Conservation (phyloP, 2,329 filamentous ascomycete genomes). For the Phialophora chinensis region DNA sequence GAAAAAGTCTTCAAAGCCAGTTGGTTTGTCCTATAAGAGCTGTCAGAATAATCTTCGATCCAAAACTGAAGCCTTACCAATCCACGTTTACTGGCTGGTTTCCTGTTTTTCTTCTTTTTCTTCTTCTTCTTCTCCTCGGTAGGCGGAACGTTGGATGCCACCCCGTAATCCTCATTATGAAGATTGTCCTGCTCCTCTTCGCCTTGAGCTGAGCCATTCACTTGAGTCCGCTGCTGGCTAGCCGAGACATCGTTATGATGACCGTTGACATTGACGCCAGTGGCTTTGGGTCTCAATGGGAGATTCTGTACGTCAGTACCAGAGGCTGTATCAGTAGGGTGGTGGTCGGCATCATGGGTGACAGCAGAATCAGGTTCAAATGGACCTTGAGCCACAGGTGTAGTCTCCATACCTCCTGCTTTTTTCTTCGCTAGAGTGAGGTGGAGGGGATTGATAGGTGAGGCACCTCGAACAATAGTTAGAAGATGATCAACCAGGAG, state of each 20-base stretch:
- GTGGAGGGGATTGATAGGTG: background rate
- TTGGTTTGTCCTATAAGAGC: slow-evolving; percentile 52
- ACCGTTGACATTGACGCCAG: background rate
- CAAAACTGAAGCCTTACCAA: slow-evolving; percentile 39
- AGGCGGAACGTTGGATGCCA: slow-evolving; percentile 27
- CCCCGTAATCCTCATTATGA: slow-evolving; percentile 25
- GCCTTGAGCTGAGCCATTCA: background rate
- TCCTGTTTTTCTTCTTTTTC: slow-evolving; percentile 45
- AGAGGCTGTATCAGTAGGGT: background rate
- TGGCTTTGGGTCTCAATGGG: slow-evolving; percentile 9
- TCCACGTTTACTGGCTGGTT: slow-evolving; percentile 50
- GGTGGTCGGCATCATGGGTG: background rate
- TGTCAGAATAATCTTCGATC: background rate
- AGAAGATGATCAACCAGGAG: background rate
- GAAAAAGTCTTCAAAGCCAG: slow-evolving; percentile 80
- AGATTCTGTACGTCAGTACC: background rate
- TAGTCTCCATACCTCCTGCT: background rate
- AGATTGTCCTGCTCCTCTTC: slow-evolving; percentile 18
- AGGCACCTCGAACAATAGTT: background rate
- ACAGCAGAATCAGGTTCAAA: background rate
- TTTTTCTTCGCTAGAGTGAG: background rate
- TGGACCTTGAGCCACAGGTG: background rate
- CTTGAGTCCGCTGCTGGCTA: background rate
- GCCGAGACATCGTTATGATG: too few relatives aligned
- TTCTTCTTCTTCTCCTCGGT: slow-evolving; percentile 40